Conservation (phyloP, 768 basidiomycete species). For the Pleurotus citrinopileatus region DNA sequence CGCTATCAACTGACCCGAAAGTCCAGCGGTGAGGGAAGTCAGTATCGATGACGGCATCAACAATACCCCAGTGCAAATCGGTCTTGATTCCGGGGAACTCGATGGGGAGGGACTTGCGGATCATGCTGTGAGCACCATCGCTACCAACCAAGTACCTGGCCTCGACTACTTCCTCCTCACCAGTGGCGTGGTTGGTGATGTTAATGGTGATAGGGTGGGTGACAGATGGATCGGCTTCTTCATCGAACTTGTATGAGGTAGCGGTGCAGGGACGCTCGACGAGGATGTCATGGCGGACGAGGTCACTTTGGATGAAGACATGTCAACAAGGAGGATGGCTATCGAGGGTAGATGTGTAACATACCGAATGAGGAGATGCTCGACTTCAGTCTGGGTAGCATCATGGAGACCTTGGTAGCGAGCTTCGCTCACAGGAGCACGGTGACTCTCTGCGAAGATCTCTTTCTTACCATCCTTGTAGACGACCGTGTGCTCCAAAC, state of each 20-base stretch:
- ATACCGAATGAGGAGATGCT: constrained; percentile 10
- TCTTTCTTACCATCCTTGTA: constrained; percentile 12
- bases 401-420: constrained; percentile 12
- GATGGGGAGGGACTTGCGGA: constrained; percentile 39
- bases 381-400: constrained; percentile 11
- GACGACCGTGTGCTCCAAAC: constrained; percentile 11
- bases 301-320: background rate
- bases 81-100: constrained; percentile 39
- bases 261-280: constrained; percentile 11
- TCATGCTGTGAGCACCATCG: constrained; percentile 43
- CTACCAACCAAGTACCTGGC: constrained; percentile 31
- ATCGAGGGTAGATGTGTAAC: background rate
- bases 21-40: constrained; percentile 43
- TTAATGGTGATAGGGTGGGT: constrained; percentile 12
- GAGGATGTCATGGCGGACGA: constrained; percentile 7
- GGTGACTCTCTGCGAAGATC: constrained; percentile 11
- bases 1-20: background rate
- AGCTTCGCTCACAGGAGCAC: constrained; percentile 4
- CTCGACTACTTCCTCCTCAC: constrained; percentile 21
- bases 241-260: constrained; percentile 10
- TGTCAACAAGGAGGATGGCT: background rate
- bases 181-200: constrained; percentile 11
- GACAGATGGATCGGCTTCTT: constrained; percentile 9
- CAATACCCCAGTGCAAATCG: constrained; percentile 49
- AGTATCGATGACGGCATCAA: constrained; percentile 41